Evolutionary conservation across 495 filamentous ascomycete genomes (phyloP).

Genomic region (Podospora conica): DNA sequence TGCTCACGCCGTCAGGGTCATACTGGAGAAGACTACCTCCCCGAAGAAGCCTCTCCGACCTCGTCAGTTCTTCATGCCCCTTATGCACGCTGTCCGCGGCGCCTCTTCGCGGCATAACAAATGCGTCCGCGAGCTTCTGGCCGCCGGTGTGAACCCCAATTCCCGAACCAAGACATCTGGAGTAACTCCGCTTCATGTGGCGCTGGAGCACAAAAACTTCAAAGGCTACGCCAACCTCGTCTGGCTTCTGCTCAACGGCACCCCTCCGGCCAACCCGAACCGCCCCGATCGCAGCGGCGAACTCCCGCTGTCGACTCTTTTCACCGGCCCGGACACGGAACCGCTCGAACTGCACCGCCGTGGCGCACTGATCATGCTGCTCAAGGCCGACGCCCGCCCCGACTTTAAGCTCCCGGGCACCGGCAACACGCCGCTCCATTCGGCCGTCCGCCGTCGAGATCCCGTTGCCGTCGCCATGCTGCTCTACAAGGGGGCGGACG

Average conservation of each 20-base stretch:
- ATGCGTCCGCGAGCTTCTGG: not conserved
- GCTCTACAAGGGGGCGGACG: conserved; percentile 9
- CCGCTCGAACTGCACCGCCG: not conserved
- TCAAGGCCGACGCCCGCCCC: not conserved
- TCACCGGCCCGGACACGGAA: not conserved
- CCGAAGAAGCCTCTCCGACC: too few relatives aligned
- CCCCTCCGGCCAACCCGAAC: not conserved
- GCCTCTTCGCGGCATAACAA: not conserved
- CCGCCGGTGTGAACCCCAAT: not conserved
- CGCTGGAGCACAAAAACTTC: not conserved
- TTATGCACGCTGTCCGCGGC: not conserved
- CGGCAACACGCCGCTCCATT: conserved; percentile 9
- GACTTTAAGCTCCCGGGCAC: not conserved
- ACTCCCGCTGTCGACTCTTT: not conserved
- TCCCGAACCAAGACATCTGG: not conserved
- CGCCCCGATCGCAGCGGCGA: conserved; percentile 2
- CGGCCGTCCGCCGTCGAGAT: conserved; percentile 10
- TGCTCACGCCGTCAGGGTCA: not conserved
- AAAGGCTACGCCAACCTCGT: not conserved
- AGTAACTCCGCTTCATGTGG: not conserved
- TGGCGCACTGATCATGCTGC: not conserved
- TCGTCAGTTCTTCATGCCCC: too few relatives aligned
- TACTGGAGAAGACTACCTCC: not conserved
- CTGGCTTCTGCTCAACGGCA: not conserved
- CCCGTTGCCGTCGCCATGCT: conserved; percentile 5